Percentiles rank a stretch among this genome's conserved stretches.
Conservation (phyloP, 2,329 filamentous ascomycete genomes). For the Capronia americana region DNA sequence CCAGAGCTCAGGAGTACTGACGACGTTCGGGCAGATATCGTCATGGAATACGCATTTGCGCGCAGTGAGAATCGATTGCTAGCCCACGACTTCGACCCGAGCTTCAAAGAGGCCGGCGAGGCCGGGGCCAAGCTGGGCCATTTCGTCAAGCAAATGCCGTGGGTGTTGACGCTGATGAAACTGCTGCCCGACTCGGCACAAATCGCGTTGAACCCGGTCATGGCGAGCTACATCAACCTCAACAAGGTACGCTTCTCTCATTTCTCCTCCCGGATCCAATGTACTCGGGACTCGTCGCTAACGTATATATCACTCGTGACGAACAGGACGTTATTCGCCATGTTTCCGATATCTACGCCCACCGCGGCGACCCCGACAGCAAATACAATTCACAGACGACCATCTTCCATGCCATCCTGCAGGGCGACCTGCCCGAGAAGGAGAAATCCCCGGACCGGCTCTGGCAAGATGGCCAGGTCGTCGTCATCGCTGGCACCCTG, state of each 20-base stretch:
- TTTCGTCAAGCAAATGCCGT: constrained; percentile 13
- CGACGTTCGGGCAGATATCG: constrained; percentile 18
- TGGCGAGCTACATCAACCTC: constrained; percentile 22
- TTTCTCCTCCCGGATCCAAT: background rate
- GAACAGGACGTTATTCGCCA: constrained; percentile 11
- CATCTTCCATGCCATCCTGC: constrained; percentile 33
- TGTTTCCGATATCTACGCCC: constrained; percentile 10
- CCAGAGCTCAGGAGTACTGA: constrained; percentile 9
- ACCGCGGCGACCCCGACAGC: constrained; percentile 2
- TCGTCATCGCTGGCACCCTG: constrained; percentile 28
- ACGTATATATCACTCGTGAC: background rate
- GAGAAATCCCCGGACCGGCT: constrained; percentile 32
- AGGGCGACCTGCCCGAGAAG: constrained; percentile 24
- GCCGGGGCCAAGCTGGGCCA: constrained; percentile 5
- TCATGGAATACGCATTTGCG: constrained; percentile 27
- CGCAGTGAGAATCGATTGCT: constrained; percentile 24
- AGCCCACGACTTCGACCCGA: constrained; percentile 25
- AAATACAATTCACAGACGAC: constrained; percentile 23
- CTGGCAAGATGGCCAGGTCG: constrained; percentile 26
- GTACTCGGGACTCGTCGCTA: no score
- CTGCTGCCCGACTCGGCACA: constrained; percentile 15
- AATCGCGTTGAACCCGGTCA: constrained; percentile 17
- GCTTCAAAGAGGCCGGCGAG: constrained; percentile 10
- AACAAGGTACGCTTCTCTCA: constrained; percentile 7
- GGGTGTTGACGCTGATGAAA: constrained; percentile 17